Conservation (phyloP, 306 rosid species). For the Castanea sativa region DNA sequence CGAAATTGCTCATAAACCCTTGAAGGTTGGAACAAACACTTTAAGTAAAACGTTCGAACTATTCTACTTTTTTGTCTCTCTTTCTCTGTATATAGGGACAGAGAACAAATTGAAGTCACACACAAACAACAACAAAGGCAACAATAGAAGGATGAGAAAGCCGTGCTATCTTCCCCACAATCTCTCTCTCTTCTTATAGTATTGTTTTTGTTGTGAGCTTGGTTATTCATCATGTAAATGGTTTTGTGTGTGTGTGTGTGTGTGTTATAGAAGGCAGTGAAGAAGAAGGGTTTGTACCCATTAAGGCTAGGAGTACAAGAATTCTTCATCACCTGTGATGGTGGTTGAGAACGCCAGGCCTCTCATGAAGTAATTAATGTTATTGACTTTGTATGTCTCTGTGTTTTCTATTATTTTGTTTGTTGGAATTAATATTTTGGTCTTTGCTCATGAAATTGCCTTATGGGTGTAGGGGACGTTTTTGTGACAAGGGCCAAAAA, state of each 20-base stretch:
- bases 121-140: slow-evolving; percentile 15
- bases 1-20: background rate
- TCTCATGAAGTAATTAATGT: slow-evolving; percentile 80
- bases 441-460: background rate
- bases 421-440: background rate
- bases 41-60: background rate
- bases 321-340: slow-evolving; percentile 93
- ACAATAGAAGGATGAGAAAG: slow-evolving; percentile 56
- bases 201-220: background rate
- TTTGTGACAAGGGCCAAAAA: too few relatives aligned
- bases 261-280: slow-evolving; percentile 62
- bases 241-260: background rate
- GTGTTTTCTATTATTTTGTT: background rate
- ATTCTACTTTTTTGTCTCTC: background rate
- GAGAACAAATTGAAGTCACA: slow-evolving; percentile 40
- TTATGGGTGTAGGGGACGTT: background rate
- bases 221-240: background rate
- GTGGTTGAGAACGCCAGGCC: slow-evolving; percentile 92
- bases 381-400: slow-evolving; percentile 60
- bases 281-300: slow-evolving; percentile 87
- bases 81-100: slow-evolving; percentile 39
- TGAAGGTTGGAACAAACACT: background rate
- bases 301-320: slow-evolving; percentile 81
- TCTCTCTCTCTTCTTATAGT: background rate
- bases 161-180: slow-evolving; percentile 65